Evolutionary conservation across 2,329 filamentous ascomycete species (phyloP).

Genomic region (Calonectria montana): DNA sequence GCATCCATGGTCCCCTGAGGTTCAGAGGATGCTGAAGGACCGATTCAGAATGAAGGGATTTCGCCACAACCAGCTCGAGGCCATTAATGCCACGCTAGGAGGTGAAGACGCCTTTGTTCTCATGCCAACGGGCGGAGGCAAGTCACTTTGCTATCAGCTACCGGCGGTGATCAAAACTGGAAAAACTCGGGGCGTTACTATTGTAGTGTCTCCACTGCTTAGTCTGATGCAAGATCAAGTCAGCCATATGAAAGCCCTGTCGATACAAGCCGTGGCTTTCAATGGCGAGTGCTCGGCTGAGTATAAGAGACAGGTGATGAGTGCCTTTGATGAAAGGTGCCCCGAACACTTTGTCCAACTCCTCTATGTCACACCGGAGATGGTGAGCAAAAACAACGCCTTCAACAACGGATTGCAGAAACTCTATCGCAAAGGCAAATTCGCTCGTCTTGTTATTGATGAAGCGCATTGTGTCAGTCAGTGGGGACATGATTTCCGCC

Average conservation of each 20-base stretch:
- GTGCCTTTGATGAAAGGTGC: constrained; percentile 68
- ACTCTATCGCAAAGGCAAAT: constrained; percentile 76
- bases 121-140: constrained; percentile 98
- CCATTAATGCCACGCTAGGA: constrained; percentile 90
- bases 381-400: constrained; percentile 83
- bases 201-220: constrained; percentile 93
- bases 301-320: constrained; percentile 75
- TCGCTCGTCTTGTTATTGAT: constrained; percentile 94
- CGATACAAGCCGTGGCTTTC: constrained; percentile 83
- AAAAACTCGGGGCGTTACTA: constrained; percentile 84
- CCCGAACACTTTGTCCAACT: constrained; percentile 85
- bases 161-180: constrained; percentile 87
- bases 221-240: constrained; percentile 99
- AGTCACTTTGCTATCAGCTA: constrained; percentile 96
- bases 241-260: constrained; percentile 77
- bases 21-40: constrained; percentile 82
- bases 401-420: constrained; percentile 75
- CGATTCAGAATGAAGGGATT: constrained; percentile 89
- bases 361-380: constrained; percentile 96
- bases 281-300: constrained; percentile 78
- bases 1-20: constrained; percentile 86
- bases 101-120: constrained; percentile 94
- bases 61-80: constrained; percentile 90
- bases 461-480: constrained; percentile 99
- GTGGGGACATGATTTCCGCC: constrained; percentile 98